Base-by-base conservation (phyloP, 2,329 filamentous ascomycete genomes). In the Talaromyces funiculosus region DNA sequence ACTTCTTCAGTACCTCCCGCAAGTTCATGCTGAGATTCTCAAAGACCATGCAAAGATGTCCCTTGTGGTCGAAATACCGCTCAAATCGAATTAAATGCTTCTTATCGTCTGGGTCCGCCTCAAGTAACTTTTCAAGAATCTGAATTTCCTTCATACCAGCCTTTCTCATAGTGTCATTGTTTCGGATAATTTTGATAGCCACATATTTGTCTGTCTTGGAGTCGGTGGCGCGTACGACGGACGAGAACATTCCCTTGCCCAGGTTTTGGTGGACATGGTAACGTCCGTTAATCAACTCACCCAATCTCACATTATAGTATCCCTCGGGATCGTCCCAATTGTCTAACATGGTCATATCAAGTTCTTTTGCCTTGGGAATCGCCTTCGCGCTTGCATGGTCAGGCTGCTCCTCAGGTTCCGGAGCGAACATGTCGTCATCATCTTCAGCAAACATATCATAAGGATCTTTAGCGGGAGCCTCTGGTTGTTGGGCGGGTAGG, bases 141-240 rank as follows among this genome's bases (percentile, higher is more conserved):
- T 90, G 89, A 72, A 97, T 95, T 73, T 99, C 94, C 61, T 94
- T 97, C 74, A 92, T 87, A 20, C 92, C 94, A 49, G 92, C 92
- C 75, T 96, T 97, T 66, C 77, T 80, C 86, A 97, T 88, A 12
- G 90, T 90, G 70, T 96, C 92, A 69, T 99, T 97, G 75, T 95
- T 95, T 64, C 94, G 90, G 75, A 97, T 96, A 68, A 99, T 94
- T 78, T 99, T 99, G 81, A 99, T 90, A 24, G 94, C 94, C 33
- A 97, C 92, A n/a, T 89, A 74, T 67, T 85, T 84, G 69, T 87
- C 87, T 61, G 83, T 90, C 53, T 85, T 86, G 22, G 88, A 84
- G 74, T 97, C 92, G 64, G 85, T 83, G 22, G 94, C 94, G 65
- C 91, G 87, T 57, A 94, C 91, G n/a, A 99, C 94, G 8, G 91